Percentiles rank a stretch among this genome's conserved stretches.
phyloP scores from a whole-genome alignment of 768 basidiomycete species.

The Crepidotus variabilis region DNA sequence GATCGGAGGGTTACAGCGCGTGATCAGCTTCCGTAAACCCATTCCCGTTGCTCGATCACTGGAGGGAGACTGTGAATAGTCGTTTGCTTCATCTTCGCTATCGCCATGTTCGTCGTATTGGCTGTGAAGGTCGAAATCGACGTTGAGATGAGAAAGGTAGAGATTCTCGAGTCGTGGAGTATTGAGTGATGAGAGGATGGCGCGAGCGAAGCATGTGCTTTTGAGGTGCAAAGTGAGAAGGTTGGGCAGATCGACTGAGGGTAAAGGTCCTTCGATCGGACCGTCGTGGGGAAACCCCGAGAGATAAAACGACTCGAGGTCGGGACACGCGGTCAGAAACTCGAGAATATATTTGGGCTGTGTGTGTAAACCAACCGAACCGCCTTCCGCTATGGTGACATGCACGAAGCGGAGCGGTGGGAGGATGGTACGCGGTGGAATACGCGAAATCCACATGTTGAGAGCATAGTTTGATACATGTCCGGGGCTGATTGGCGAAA shows the following conservation, averaged over 20 bases:
- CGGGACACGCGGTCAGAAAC: conserved; percentile 60
- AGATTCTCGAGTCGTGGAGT: conserved; percentile 58
- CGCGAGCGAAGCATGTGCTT: conserved; percentile 59
- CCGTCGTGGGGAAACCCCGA: conserved; percentile 51
- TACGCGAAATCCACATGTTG: conserved; percentile 43
- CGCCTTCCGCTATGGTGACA: conserved; percentile 53
- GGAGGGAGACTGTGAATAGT: conserved; percentile 74
- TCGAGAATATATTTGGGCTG: conserved; percentile 49
- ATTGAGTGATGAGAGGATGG: conserved; percentile 60
- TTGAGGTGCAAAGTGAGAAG: conserved; percentile 56
- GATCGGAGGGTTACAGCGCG: conserved; percentile 59
- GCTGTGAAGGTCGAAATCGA: conserved; percentile 45
- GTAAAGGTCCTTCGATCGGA: conserved; percentile 24
- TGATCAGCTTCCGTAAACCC: conserved; percentile 66
- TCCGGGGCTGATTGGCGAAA: conserved; percentile 27
- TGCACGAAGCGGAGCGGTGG: conserved; percentile 52
- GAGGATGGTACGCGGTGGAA: conserved; percentile 44
- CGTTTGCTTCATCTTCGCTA: conserved; percentile 68
- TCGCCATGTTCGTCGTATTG: conserved; percentile 54
- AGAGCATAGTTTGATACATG: conserved; percentile 32
- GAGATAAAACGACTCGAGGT: conserved; percentile 55
- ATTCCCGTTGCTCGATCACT: conserved; percentile 79
- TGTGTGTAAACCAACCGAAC: conserved; percentile 30
- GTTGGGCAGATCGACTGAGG: conserved; percentile 50
- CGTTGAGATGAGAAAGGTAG: conserved; percentile 63